Base-by-base conservation (phyloP, 306 rosid species). In the Gillenia trifoliata region DNA sequence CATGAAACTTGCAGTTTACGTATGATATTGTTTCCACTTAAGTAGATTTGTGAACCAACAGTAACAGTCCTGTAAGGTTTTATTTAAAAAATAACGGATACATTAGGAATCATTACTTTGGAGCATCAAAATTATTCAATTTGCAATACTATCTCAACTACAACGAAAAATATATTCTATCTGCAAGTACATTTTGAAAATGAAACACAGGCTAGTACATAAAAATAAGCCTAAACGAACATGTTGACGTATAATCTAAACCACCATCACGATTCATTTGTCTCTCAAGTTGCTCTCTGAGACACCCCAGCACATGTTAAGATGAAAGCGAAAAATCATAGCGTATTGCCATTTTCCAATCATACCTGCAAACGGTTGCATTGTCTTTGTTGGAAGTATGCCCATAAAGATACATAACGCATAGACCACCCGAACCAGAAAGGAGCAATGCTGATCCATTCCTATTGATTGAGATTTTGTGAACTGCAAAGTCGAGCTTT, bases 331-430 rank as follows among this genome's bases (percentile, higher is more conserved):
- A 17, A 57, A 34, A 38, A 2, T 20, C 11, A 13, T 43, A 56
- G 28, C 17, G n/a, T 8, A 38, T 38, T 3, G 36, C 64, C 49
- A 49, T 16, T 3, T 59, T 34, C 47, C 17, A 19, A 4, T 47
- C 68, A 57, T 80, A 95, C 99, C 98, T 92, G 90, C 98, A 90
- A 76, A 89, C 75, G 66, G 85, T 75, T 72, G 87, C 68, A 15
- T 79, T 89, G 36, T 92, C 87, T 79, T 63, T 81, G 26, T 82
- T 78, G 30, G 96, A 90, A 1, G 87, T 36, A 41, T 85, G 91
- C 66, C 97, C 93, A 71, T 89, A 92, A 38, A 90, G 96, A 67
- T 90, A 86, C 98, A 95, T 87, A 76, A 90, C 83, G 65, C 75
- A 89, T 25, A 87, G 84, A 67, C 80, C 87, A 54, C 87, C 85